Evolutionary conservation across 2,329 filamentous ascomycete species (phyloP).

Genomic region (Fusarium anguioides): DNA sequence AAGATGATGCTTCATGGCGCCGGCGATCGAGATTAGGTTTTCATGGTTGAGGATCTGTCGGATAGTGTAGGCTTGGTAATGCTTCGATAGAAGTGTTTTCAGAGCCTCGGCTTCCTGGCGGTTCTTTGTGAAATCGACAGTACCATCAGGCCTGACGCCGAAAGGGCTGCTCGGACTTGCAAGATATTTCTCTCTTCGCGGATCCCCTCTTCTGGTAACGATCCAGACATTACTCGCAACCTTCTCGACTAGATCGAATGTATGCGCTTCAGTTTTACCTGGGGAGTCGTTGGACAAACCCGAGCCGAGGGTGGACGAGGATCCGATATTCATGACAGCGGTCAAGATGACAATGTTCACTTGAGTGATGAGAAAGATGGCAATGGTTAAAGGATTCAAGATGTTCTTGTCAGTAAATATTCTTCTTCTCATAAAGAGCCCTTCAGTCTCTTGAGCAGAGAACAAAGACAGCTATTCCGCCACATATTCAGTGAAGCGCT

Average conservation of each 20-base stretch:
- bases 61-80: slow-evolving; percentile 47
- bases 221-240: slow-evolving; percentile 48
- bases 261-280: slow-evolving; percentile 7
- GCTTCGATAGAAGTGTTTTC: slow-evolving; percentile 26
- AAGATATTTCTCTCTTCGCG: slow-evolving; percentile 50
- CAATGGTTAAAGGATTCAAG: not conserved
- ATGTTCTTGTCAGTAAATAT: not conserved
- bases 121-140: slow-evolving; percentile 20
- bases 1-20: slow-evolving; percentile 47
- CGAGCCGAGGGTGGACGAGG: not conserved
- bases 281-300: not conserved
- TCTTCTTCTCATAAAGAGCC: not conserved
- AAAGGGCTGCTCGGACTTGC: slow-evolving; percentile 38
- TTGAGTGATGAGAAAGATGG: not conserved
- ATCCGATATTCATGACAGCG: slow-evolving; percentile 13
- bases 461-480: slow-evolving; percentile 37
- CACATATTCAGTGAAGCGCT: slow-evolving; percentile 6
- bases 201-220: slow-evolving; percentile 44
- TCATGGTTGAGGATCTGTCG: slow-evolving; percentile 59
- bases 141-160: slow-evolving; percentile 12
- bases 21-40: slow-evolving; percentile 59
- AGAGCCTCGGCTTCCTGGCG: slow-evolving; percentile 37
- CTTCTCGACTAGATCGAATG: slow-evolving; percentile 48
- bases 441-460: not conserved
- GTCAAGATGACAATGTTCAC: not conserved